Evolutionary conservation across 768 basidiomycete species (phyloP).

Genomic region (Pisolithus sp.): DNA sequence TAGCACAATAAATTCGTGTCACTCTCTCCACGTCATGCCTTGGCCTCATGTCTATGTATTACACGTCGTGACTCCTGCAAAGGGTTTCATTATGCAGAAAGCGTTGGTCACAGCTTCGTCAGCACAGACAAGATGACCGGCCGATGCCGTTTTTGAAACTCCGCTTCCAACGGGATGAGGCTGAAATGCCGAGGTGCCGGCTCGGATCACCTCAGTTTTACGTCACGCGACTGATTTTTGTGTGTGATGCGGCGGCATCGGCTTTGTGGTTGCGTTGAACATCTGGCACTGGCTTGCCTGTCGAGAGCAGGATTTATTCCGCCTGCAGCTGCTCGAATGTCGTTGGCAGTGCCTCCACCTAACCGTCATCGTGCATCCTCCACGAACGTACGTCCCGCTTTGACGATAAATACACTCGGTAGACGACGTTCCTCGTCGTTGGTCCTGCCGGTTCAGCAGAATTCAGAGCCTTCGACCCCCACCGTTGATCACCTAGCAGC

Average conservation of each 20-base stretch:
- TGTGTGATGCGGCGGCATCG: constrained; percentile 3
- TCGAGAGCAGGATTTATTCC: neutral
- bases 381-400: constrained; percentile 46
- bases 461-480: constrained; percentile 9
- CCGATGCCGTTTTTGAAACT: neutral
- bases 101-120: neutral
- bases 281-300: neutral
- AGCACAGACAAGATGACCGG: neutral
- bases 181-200: constrained; percentile 19
- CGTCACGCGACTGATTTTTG: constrained; percentile 19
- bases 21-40: neutral
- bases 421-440: constrained; percentile 48
- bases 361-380: constrained; percentile 54
- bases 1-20: neutral
- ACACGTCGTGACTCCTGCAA: constrained; percentile 8
- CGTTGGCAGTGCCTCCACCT: constrained; percentile 34
- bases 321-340: constrained; percentile 20
- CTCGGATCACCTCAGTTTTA: constrained; percentile 7
- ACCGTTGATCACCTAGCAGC: neutral
- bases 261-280: constrained; percentile 2
- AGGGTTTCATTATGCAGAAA: neutral
- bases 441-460: constrained; percentile 28
- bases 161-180: neutral
- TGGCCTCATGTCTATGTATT: neutral
- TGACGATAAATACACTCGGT: constrained; percentile 48